Evolutionary conservation across 2,329 filamentous ascomycete genomes (phyloP).

Genomic region (Clonostachys solani): DNA sequence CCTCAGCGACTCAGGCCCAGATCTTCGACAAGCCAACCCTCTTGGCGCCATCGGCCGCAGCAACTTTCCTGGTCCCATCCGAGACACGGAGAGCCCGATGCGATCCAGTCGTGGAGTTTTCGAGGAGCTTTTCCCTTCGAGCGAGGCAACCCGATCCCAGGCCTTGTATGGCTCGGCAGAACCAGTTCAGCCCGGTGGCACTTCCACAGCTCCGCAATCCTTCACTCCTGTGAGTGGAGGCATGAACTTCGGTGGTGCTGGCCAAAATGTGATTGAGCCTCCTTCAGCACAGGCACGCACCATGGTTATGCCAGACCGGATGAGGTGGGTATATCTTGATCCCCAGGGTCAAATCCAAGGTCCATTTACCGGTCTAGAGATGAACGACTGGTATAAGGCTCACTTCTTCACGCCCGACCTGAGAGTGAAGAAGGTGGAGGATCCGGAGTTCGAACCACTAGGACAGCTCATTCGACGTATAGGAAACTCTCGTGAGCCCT

Average conservation of each 20-base stretch:
- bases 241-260: conserved; percentile 26
- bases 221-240: conserved; percentile 23
- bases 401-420: conserved; percentile 96
- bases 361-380: conserved; percentile 92
- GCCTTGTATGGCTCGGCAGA: conserved; percentile 31
- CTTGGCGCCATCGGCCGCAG: conserved; percentile 65
- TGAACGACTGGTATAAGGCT: conserved; percentile 99
- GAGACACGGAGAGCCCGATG: conserved; percentile 58
- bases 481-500: conserved; percentile 94
- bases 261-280: conserved; percentile 34
- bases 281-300: conserved; percentile 71
- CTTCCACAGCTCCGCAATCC: conserved; percentile 24
- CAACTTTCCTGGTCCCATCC: conserved; percentile 46
- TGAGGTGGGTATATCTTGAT: conserved; percentile 98
- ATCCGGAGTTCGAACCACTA: conserved; percentile 88
- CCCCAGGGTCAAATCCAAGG: conserved; percentile 90
- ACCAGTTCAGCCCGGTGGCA: conserved; percentile 22
- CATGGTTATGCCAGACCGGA: conserved; percentile 99
- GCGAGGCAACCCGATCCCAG: conserved; percentile 23
- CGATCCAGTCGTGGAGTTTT: conserved; percentile 49
- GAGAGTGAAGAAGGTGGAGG: conserved; percentile 91
- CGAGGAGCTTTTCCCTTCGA: conserved; percentile 46
- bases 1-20: conserved; percentile 51
- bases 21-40: conserved; percentile 56
- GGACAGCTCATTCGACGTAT: conserved; percentile 94